A percentile compares a stretch with the other conserved stretches of the same genome.
Conservation (phyloP, 2,329 filamentous ascomycete genomes). For the Hypoxylon sp. region DNA sequence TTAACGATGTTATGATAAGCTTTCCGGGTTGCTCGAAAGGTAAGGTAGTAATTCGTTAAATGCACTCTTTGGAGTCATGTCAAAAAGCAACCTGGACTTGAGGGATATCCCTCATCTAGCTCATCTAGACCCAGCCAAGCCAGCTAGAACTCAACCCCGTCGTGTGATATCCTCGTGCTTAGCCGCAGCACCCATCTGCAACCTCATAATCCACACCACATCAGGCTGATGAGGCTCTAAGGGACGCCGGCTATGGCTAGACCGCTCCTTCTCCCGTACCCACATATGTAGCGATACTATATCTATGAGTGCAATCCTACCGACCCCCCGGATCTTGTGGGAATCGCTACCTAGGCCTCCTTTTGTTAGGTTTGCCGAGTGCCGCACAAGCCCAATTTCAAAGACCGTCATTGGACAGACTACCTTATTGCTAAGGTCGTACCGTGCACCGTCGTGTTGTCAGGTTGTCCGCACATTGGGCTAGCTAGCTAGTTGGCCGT, state of each 20-base stretch:
- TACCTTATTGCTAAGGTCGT: background rate
- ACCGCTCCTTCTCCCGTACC: constrained; percentile 10
- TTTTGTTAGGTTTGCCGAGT: constrained; percentile 9
- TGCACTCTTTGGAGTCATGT: constrained; percentile 1
- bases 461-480: background rate
- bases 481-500: too few relatives aligned
- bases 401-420: constrained; percentile 2
- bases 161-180: constrained; percentile 6
- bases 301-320: background rate
- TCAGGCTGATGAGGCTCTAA: constrained; percentile 28
- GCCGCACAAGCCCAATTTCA: constrained; percentile 16
- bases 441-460: background rate
- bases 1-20: background rate
- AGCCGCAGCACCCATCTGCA: background rate
- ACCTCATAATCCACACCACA: constrained; percentile 1
- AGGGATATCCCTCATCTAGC: background rate
- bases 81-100: too few relatives aligned
- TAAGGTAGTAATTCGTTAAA: constrained; percentile 1
- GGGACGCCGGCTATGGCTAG: constrained; percentile 4
- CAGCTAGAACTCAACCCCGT: background rate
- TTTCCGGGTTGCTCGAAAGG: constrained; percentile 1
- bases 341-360: constrained; percentile 1
- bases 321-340: constrained; percentile 5
- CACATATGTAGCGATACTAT: constrained; percentile 13
- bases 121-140: too few relatives aligned